Evolutionary conservation across 352 stramenopile genomes (phyloP).

Genomic region (Aphanomyces astaci): DNA sequence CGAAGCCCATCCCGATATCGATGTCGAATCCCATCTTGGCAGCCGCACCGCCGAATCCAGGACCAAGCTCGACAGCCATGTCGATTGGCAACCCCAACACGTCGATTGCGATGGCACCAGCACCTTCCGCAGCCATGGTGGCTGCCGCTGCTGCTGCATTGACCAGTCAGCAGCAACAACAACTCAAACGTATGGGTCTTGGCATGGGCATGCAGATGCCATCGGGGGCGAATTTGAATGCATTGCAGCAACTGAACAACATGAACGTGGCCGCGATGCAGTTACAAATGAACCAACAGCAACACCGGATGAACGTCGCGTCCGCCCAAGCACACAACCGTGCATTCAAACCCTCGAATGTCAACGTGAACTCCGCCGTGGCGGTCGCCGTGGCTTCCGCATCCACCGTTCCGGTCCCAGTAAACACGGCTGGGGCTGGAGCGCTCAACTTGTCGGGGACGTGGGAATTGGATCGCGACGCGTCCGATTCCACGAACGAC

Average conservation of each 20-base stretch:
- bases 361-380: conserved; percentile 22
- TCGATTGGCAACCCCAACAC: background rate
- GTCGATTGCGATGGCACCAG: conserved; percentile 19
- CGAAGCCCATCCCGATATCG: conserved; percentile 23
- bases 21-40: conserved; percentile 21
- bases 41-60: conserved; percentile 17
- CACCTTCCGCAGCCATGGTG: conserved; percentile 21
- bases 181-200: conserved; percentile 22
- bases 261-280: conserved; percentile 24
- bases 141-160: conserved; percentile 17
- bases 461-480: conserved; percentile 77
- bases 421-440: conserved; percentile 36
- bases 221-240: conserved; percentile 10
- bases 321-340: conserved; percentile 20
- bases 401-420: conserved; percentile 17
- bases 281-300: conserved; percentile 24
- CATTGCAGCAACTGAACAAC: conserved; percentile 21
- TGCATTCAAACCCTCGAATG: conserved; percentile 20
- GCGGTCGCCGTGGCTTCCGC: conserved; percentile 18
- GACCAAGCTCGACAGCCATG: background rate
- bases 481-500: conserved; percentile 86
- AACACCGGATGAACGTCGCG: conserved; percentile 20
- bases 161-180: conserved; percentile 19
- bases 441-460: conserved; percentile 74
- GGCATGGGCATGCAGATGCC: conserved; percentile 22